Conservation (phyloP, 495 filamentous ascomycete genomes). For the Venustampulla echinocandica region DNA sequence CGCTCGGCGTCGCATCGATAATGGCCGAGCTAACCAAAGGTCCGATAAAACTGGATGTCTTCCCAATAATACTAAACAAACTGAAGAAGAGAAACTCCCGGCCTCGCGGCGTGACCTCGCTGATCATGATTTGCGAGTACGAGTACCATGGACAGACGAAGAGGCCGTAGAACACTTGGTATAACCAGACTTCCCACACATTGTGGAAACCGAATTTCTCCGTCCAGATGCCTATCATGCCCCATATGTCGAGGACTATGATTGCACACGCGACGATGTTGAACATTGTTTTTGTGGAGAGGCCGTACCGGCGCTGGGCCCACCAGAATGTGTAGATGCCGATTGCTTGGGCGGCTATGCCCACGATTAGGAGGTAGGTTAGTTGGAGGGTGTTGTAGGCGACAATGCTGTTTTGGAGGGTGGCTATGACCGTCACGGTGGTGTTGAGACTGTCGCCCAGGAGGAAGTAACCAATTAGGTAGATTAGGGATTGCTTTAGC, state of each 20-base stretch:
- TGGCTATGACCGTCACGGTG: constrained; percentile 57
- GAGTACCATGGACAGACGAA: constrained; percentile 63
- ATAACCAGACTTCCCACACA: constrained; percentile 55
- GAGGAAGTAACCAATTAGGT: constrained; percentile 57
- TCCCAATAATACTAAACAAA: constrained; percentile 56
- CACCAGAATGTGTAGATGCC: constrained; percentile 56
- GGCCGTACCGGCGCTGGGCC: constrained; percentile 41
- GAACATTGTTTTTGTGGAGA: constrained; percentile 56
- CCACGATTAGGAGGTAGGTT: constrained; percentile 55
- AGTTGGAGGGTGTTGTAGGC: constrained; percentile 51
- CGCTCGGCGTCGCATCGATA: constrained; percentile 48
- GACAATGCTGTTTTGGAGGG: constrained; percentile 53
- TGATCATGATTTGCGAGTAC: constrained; percentile 61
- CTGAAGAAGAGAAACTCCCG: constrained; percentile 62
- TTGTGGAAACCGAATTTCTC: constrained; percentile 52
- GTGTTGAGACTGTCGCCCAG: constrained; percentile 58
- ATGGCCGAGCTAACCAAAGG: constrained; percentile 57
- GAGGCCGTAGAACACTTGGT: constrained; percentile 55
- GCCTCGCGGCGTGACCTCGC: constrained; percentile 54
- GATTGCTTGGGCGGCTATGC: constrained; percentile 51
- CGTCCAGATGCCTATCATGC: constrained; percentile 61
- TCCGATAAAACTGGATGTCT: constrained; percentile 55
- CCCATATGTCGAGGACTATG: constrained; percentile 53
- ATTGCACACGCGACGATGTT: constrained; percentile 48
- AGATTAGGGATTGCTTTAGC: constrained; percentile 54